Base-by-base conservation (phyloP, 169 alveolate species). In the Cryptosporidium tyzzeri region DNA sequence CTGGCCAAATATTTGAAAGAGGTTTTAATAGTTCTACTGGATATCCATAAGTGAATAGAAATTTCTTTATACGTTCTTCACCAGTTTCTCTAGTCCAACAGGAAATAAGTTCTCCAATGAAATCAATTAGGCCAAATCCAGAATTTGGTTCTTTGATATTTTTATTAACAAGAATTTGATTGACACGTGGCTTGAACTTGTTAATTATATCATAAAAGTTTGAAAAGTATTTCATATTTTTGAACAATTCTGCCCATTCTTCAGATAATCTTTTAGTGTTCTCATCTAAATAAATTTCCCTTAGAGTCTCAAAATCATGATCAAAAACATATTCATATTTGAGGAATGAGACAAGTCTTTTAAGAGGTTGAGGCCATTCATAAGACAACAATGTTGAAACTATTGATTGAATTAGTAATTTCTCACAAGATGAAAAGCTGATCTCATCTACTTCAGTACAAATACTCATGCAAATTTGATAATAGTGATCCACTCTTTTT, bases 391-490 rank as follows among this genome's bases (percentile, higher is more conserved):
- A 45, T 6, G 21, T 50, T 62, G 89, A 41, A 41, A 73, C 26
- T 6, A 80, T 37, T 10, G 80, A 37, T 41, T 80, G 80, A 2
- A 80, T 80, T n/a, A n/a, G 31, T 44, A 80, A 18, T 12, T 26
- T 44, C 3, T 80, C 89, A 44, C 89, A 80, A 4, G 51, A 61
- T 37, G 9, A 23, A 33, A 59, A 53, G 16, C 41, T 21, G 12
- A 80, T 80, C 41, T 80, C 75, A 31, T 80, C 55, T 18, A 80
- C 75, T 62, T 80, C 89, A 5, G 62, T 37, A 39, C 89, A 80
- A 39, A 80, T 62, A 23, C 67, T 80, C 89, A 62, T 80, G 16
- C 89, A 80, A 45, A 80, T 80, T 6, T 80, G 89, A 65, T 80
- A 80, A 80, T 62, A 62, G 51, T 80, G 89, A 37, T 80, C 89